Conservation (phyloP, 306 rosid species). For the Inga laurina region DNA sequence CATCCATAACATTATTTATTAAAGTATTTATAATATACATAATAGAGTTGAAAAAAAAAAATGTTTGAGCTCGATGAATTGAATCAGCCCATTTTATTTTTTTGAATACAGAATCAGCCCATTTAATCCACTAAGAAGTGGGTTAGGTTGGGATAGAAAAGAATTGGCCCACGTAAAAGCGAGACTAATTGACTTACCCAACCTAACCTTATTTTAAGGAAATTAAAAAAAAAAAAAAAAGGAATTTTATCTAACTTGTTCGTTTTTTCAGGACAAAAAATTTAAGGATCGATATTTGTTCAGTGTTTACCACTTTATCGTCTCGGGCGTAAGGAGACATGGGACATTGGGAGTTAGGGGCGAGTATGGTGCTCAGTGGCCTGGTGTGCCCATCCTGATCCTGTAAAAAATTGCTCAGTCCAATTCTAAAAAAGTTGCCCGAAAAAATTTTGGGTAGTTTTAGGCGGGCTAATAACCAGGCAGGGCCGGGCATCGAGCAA, state of each 20-base stretch:
- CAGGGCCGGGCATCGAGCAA: too few species aligned
- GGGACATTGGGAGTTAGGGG: too few species aligned
- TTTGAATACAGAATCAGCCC: neutral
- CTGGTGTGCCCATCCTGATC: rapidly evolving
- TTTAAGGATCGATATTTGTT: neutral
- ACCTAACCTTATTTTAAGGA: neutral
- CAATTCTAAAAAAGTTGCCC: too few species aligned
- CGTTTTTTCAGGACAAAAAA: neutral
- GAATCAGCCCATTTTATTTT: neutral
- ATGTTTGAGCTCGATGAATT: neutral
- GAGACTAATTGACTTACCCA: neutral
- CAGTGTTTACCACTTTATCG: neutral
- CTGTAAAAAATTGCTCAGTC: too few species aligned
- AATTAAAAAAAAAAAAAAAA: neutral
- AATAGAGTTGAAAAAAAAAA: neutral
- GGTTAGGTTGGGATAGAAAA: neutral
- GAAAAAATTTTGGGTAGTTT: too few species aligned
- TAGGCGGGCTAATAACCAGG: too few species aligned
- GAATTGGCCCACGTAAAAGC: neutral
- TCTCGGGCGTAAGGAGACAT: neutral
- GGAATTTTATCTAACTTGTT: too few species aligned
- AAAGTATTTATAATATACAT: too few species aligned
- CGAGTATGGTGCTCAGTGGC: too few species aligned
- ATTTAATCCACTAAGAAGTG: neutral
- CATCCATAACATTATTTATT: neutral